These are phyloP conservation scores for Verticillium albo-atrum DNA, from an alignment of 2,329 filamentous ascomycete genomes.

Conservation along the genomic window DNA sequence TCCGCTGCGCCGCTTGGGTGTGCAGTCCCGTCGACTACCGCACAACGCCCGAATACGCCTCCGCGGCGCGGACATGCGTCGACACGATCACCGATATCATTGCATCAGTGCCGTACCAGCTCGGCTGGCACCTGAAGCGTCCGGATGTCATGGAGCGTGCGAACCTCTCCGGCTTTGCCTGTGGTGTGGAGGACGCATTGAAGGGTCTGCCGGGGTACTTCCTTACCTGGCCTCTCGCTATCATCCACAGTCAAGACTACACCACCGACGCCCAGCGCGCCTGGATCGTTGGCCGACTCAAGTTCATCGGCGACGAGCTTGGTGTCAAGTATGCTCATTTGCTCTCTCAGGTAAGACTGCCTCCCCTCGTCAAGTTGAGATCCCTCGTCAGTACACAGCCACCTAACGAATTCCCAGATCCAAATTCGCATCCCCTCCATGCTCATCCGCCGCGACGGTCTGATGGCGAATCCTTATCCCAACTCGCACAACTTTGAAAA, in stretches of 20 bases:
- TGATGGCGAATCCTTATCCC: conserved; percentile 37
- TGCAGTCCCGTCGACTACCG: conserved; percentile 57
- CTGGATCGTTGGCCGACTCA: conserved; percentile 50
- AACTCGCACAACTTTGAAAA: conserved; percentile 39
- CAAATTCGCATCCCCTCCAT: conserved; percentile 57
- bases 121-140: conserved; percentile 52
- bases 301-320: conserved; percentile 49
- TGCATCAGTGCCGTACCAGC: conserved; percentile 56
- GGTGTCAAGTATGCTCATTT: conserved; percentile 56
- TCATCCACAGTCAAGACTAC: conserved; percentile 52
- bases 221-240: conserved; percentile 54
- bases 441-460: conserved; percentile 51
- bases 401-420: conserved; percentile 30
- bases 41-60: conserved; percentile 58
- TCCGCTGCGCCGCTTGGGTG: conserved; percentile 58
- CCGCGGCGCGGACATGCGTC: conserved; percentile 43
- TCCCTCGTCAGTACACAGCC: not conserved
- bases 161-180: conserved; percentile 41
- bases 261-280: conserved; percentile 52
- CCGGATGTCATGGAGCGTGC: conserved; percentile 33
- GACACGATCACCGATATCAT: conserved; percentile 56
- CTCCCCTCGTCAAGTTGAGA: no score
- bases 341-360: conserved; percentile 44
- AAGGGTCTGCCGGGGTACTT: conserved; percentile 57
- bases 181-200: conserved; percentile 42